Base-by-base conservation (phyloP, 768 basidiomycete genomes). In the Glaciozyma antarctica region DNA sequence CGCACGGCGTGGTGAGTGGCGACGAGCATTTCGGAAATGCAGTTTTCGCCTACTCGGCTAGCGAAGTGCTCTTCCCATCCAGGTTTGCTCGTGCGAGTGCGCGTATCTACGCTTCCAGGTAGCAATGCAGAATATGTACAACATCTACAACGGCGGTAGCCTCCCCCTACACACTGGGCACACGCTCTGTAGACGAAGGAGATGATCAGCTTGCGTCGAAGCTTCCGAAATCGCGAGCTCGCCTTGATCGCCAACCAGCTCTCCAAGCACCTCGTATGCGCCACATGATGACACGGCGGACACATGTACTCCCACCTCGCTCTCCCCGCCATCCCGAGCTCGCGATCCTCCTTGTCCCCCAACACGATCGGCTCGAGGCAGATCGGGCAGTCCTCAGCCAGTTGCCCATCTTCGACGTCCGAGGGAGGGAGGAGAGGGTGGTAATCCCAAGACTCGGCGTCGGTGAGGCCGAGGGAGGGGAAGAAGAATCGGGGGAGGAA, bases 201-300 rank as follows among this genome's bases (percentile, higher is more conserved):
- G 26, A 24, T 9, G 15, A 19, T 54, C 53, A 19, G n/a, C 53
- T 26, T 10, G 26, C 24, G 21, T 26, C 30, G 8, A 3, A 10
- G 28, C 19, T 7, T 12, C 8, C 28, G 24, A 32, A 34, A 7
- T 17, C 17, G 30, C 15, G 12, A 54, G 19, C 53, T 45, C 52
- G 62, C 45, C 51, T 69, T 65, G 5, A 73, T 66, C 26, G 51
- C 49, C 49, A 72, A 55, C 73, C 73, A 74, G 34, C 60, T 58
- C 52, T 70, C 69, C n/a, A 74, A 47, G 44, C 73, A 74, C 43
- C 58, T 53, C 1, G 69, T 73, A 41, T 74, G 73, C 6, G 64
- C 54, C 3, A 73, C 47, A 41, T 74, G 73, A 8, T 63, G 60
- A 41, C 73, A 74, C 24, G 73, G 73, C 26, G 73, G 67, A 17